These are phyloP conservation scores for Dactylellina parvicollis DNA, from an alignment of 2,329 filamentous ascomycete genomes.

Conservation along the genomic window DNA sequence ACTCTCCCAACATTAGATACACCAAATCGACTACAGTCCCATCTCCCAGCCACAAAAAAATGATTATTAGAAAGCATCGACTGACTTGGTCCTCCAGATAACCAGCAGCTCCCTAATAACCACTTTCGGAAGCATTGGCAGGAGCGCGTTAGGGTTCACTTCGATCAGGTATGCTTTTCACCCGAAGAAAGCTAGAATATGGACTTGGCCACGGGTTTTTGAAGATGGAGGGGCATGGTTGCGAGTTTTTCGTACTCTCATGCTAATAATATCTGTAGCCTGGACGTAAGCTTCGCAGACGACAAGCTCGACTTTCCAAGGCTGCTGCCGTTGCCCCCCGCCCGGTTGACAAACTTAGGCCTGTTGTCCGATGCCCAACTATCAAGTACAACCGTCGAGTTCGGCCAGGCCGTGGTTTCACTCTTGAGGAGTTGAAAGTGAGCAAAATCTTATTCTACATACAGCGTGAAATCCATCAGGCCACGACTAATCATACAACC, in stretches of 20 bases:
- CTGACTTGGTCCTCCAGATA: slow-evolving; percentile 27
- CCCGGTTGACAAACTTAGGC: slow-evolving; percentile 95
- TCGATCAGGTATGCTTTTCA: slow-evolving; percentile 87
- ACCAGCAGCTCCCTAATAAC: slow-evolving; percentile 58
- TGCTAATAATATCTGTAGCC: slow-evolving; percentile 70
- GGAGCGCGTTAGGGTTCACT: slow-evolving; percentile 97
- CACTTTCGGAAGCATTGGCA: slow-evolving; percentile 99
- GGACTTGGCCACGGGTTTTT: too few species aligned
- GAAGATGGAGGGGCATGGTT: too few species aligned
- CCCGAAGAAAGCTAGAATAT: slow-evolving; percentile 60
- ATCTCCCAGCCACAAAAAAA: background rate
- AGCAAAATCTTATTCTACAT: slow-evolving; percentile 59
- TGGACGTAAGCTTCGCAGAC: slow-evolving; percentile 93
- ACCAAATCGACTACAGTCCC: background rate
- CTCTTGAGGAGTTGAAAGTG: slow-evolving; percentile 96
- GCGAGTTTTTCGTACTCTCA: too few species aligned
- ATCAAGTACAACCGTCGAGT: slow-evolving; percentile 99
- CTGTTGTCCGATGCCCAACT: slow-evolving; percentile 95
- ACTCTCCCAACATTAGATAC: too few species aligned
- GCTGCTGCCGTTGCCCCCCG: slow-evolving; percentile 93
- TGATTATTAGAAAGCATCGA: background rate
- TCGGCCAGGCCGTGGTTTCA: slow-evolving; percentile 96
- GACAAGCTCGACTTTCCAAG: slow-evolving; percentile 91
- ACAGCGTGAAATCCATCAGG: slow-evolving; percentile 1
- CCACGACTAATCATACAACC: slow-evolving; percentile 13